Base-by-base conservation (phyloP, 371 early-diverging fungal genomes). In the Syncephalastrum sp. region DNA sequence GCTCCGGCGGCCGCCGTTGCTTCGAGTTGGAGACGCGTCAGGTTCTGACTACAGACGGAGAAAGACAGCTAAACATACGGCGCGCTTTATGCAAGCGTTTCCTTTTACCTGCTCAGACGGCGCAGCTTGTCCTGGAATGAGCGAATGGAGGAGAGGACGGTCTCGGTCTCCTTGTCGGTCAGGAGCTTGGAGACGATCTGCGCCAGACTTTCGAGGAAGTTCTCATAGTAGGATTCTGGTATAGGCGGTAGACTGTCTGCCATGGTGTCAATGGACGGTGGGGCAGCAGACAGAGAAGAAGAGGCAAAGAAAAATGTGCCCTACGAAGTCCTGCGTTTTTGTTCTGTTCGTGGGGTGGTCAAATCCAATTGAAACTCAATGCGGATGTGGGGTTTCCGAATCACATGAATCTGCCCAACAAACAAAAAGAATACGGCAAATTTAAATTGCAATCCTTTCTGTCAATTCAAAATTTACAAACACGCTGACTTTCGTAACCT, bases 141-240 rank as follows among this genome's bases (percentile, higher is more conserved):
- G 12, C 76, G 83, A 57, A 91, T 83, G n/a, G 86, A 84, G 1
- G 72, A 53, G 45, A 89, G 74, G 27, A 89, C 82, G 8, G 77
- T 66, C 61, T 91, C 93, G 1, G 91, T 91, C 63, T 94, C 94
- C 44, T 79, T 79, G 71, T 92, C 89, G 12, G 94, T 91, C 57
- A 94, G 72, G 23, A 90, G 83, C 64, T 82, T 79, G 48, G 88
- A 87, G 53, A 89, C 72, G 47, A 94, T 63, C 52, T 81, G 89
- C 16, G 93, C 93, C 17, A 90, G 71, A 38, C 83, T 82, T 74
- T 92, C 92, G 50, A 91, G 70, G 56, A 90, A 92, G 72, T 88
- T 87, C 62, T 89, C 88, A 74, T 81, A 85, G 25, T 75, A 79
- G 24, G 72, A 66, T 42, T 55, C 55, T 10, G 71, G 64, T 27